Base-by-base conservation (phyloP, 2,329 filamentous ascomycete species). In the Colletotrichum graminicola region DNA sequence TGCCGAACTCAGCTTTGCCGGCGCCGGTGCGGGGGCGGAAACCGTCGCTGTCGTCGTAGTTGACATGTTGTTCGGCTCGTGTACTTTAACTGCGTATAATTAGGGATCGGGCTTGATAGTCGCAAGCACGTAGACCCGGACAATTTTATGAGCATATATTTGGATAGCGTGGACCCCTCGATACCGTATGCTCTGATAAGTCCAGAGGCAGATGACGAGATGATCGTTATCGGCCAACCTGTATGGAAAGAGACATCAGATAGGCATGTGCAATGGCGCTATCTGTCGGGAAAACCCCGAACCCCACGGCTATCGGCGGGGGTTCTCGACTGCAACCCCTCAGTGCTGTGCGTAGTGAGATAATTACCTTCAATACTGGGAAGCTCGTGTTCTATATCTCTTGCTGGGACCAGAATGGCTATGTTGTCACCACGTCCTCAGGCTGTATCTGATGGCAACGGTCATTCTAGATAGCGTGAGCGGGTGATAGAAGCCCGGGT, bases 261-360 rank as follows among this genome's bases (percentile, higher is more conserved):
- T 68, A 68, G 49, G 65, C 47, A 55, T 45, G 62, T 26, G 56
- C 39, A 60, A 63, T 54, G 59, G 60, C 65, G 64, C 68, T 51
- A 67, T 70, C 56, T 18, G 39, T 66, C 62, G 67, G 67, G 57
- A 62, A 62, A 62, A 51, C 57, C 41, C 63, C 65, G 45, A 59
- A 36, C 36, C 39, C 14, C n/a, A 57, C 63, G 64, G 64, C 45
- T 62, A 62, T n/a, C 14, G 18, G 45, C 29, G 57, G 68, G 26
- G 51, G 32, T 21, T 29, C 16, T 14, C 23, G 29, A 3, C 7
- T 3, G 8, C 29, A 10, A 34, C 51, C 51, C 49, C 49, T 18
- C 23, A 21, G 10, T 21, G 26, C 16, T 21, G 7, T 26, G 16
- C 41, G 41, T 8, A 21, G 16, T 8, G 8, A 43, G 41, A 21